These are phyloP conservation scores for Chaetomium globosum DNA, from an alignment of 2,329 filamentous ascomycete genomes.

Conservation along the genomic window DNA sequence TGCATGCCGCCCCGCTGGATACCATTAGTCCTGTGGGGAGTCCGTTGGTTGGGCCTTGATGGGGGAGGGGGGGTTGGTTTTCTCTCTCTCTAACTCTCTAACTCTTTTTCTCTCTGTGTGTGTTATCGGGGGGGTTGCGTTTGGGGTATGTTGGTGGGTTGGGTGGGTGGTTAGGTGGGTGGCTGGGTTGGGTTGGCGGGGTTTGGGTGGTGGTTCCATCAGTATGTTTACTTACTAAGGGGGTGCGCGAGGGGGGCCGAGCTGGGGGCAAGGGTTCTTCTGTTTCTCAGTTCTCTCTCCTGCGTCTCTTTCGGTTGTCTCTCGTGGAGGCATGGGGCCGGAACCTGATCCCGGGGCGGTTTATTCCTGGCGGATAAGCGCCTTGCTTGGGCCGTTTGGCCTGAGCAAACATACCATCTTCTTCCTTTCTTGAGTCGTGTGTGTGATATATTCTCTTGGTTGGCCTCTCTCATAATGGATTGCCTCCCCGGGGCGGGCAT, in stretches of 20 bases:
- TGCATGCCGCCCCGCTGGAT: conserved; percentile 86
- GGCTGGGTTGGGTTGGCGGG: not conserved
- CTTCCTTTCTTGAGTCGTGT: not conserved
- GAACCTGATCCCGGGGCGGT: not conserved
- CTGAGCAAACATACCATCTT: not conserved
- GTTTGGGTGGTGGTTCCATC: not conserved
- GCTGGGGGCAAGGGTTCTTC: not conserved
- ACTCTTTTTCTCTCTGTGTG: not conserved
- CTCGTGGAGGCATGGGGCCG: too few species aligned
- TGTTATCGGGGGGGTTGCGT: conserved; percentile 1
- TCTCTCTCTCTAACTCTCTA: not conserved
- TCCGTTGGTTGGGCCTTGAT: conserved; percentile 36
- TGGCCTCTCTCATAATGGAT: not conserved
- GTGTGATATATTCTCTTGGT: not conserved
- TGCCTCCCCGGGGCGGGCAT: not conserved
- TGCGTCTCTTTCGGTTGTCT: not conserved
- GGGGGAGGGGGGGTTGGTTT: not conserved
- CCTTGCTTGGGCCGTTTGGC: not conserved
- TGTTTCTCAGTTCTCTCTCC: not conserved
- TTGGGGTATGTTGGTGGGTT: not conserved
- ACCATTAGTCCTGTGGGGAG: conserved; percentile 61
- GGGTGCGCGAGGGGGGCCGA: not conserved
- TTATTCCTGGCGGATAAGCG: conserved; percentile 2
- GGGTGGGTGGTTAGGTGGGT: not conserved
- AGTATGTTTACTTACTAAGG: conserved; percentile 3